Percentiles rank a stretch among this genome's conserved stretches.
Conservation (phyloP, 768 basidiomycete species). For the Tricholoma bakamatsutake region DNA sequence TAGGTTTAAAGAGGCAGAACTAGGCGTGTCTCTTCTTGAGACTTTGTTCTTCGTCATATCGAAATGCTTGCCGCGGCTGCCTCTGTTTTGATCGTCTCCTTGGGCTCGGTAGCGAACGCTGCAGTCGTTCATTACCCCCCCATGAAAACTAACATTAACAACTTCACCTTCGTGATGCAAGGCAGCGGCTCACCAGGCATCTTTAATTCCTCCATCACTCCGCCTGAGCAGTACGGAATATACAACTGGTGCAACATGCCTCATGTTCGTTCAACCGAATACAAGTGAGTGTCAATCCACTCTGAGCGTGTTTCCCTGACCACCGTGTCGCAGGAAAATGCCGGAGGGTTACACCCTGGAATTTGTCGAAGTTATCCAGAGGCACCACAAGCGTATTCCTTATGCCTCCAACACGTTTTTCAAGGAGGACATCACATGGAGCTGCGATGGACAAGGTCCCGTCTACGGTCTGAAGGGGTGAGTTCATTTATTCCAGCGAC, state of each 20-base stretch:
- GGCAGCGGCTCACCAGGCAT: slow-evolving; percentile 43
- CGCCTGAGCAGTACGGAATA: slow-evolving; percentile 33
- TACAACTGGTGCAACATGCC: slow-evolving; percentile 57
- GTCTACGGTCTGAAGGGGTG: slow-evolving; percentile 27
- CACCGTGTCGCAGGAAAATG: background rate
- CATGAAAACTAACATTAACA: slow-evolving; percentile 32
- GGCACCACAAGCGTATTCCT: slow-evolving; percentile 50
- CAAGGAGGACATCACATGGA: slow-evolving; percentile 41
- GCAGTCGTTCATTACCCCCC: slow-evolving; percentile 36
- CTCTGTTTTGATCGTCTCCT: slow-evolving; percentile 10
- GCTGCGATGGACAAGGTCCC: slow-evolving; percentile 36
- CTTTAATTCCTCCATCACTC: slow-evolving; percentile 35
- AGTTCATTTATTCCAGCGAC: background rate
- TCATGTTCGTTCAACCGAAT: slow-evolving; percentile 38
- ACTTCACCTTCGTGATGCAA: slow-evolving; percentile 34
- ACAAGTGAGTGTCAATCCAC: slow-evolving; percentile 28
- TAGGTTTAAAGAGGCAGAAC: background rate
- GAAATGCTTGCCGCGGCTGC: background rate
- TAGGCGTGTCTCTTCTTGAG: background rate
- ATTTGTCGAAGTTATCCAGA: slow-evolving; percentile 47
- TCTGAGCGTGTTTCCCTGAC: background rate
- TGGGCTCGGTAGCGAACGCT: slow-evolving; percentile 10
- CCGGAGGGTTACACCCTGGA: slow-evolving; percentile 27
- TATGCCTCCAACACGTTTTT: slow-evolving; percentile 47
- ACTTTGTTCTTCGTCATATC: background rate